Percentiles rank a stretch among this genome's conserved stretches.
phyloP scores from a whole-genome alignment of 306 rosid species.

The Quercus engelmannii region DNA sequence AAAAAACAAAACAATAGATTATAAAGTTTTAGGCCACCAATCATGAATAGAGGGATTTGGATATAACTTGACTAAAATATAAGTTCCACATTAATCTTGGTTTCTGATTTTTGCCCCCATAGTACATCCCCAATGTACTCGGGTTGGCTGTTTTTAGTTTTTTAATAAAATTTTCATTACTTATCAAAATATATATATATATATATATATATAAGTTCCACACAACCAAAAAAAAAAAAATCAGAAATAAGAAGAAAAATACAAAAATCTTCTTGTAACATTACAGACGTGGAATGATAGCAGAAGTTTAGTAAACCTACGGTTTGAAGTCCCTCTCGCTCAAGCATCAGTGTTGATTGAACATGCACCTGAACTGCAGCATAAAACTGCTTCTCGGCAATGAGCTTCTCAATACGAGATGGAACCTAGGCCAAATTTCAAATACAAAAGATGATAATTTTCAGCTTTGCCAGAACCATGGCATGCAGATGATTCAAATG shows the following conservation, averaged over 20 bases:
- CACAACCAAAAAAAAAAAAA: background rate
- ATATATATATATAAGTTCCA: background rate
- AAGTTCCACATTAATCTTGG: background rate
- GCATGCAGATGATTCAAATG: slow-evolving; percentile 7
- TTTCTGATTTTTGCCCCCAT: too few relatives aligned
- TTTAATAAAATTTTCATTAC: too few relatives aligned
- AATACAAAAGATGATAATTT: slow-evolving; percentile 17
- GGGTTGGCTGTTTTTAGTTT: too few relatives aligned
- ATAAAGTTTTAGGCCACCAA: background rate
- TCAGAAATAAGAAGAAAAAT: background rate
- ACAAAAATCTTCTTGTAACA: slow-evolving; percentile 10
- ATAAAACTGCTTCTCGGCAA: slow-evolving; percentile 88
- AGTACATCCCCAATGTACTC: too few relatives aligned
- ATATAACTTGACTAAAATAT: background rate
- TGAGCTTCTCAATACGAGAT: slow-evolving; percentile 81
- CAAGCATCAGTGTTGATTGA: slow-evolving; percentile 89
- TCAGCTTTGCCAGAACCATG: slow-evolving; percentile 23
- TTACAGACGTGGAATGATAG: slow-evolving; percentile 10
- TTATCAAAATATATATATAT: too few relatives aligned
- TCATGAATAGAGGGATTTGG: background rate
- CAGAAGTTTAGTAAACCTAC: slow-evolving; percentile 46
- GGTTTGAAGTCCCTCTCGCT: slow-evolving; percentile 91
- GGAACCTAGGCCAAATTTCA: slow-evolving; percentile 74
- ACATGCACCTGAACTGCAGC: slow-evolving; percentile 94
- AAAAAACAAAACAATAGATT: background rate